Conservation (phyloP, 805 yeast species). For the Starmerella potacharoeniae region DNA sequence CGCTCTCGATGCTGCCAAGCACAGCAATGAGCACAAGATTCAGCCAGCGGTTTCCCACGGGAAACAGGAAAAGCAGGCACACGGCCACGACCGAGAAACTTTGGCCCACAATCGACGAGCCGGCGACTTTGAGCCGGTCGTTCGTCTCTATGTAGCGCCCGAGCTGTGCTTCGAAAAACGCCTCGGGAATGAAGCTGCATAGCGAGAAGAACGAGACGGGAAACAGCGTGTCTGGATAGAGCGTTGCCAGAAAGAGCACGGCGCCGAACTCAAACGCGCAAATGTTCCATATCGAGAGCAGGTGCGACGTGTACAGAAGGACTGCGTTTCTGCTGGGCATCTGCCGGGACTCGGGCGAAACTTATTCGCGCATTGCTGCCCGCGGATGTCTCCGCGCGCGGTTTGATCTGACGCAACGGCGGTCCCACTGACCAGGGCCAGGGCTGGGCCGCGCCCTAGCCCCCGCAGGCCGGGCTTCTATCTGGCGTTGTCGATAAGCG, state of each 20-base stretch:
- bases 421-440: no score
- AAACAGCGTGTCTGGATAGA: constrained; percentile 30
- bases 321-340: not conserved
- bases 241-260: constrained; percentile 28
- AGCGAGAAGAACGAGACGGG: constrained; percentile 32
- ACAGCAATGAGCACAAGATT: constrained; percentile 22
- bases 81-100: constrained; percentile 26
- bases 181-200: constrained; percentile 20
- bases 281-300: constrained; percentile 33
- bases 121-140: constrained; percentile 27
- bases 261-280: constrained; percentile 34
- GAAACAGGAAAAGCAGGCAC: constrained; percentile 20
- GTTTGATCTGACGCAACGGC: no score
- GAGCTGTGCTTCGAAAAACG: constrained; percentile 18
- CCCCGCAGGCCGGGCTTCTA: no score
- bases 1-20: constrained; percentile 31
- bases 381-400: no score
- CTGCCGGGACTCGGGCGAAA: no score
- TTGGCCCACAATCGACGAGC: constrained; percentile 30
- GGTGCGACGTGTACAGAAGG: constrained; percentile 28
- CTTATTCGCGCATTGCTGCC: no score
- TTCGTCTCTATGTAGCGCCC: constrained; percentile 28
- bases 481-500: no score
- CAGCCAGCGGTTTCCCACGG: constrained; percentile 12
- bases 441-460: no score